Evolutionary conservation across 306 rosid species (phyloP), one percentile per base, ranked within the genome.

Genomic region (Prosopis cineraria): DNA sequence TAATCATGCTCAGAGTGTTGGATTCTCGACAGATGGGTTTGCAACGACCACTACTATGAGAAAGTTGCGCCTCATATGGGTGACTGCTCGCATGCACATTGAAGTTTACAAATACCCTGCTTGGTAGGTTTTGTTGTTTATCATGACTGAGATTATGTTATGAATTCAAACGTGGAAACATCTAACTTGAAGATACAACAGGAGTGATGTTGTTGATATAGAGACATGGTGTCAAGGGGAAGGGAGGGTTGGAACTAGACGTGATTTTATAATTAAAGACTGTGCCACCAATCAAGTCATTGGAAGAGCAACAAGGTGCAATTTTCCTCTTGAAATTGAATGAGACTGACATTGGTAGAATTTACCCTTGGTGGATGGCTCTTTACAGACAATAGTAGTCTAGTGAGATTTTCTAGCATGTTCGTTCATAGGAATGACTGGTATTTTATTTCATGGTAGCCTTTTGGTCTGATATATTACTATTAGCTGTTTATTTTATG

Each of bases 31-130:
- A 0, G 97, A 92, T 70, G 98, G 98, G 66, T 94, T 94, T 73
- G 97, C 98, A 19, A 94, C 97, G 2, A 92, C 98, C 25, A 84
- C 91, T 70, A 94, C 97, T 39, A 94, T 94, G 98, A 88, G 98
- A 87, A 90, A 94, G 68, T 82, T 92, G 84, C 88, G 80, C 83
- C 97, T 94, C 58, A 94, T 94, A 79, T 94, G 98, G 98, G 98
- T 94, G 58, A 90, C 98, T 40, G 97, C 98, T 67, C 97, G 97
- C 47, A 94, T 94, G 98, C 98, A 94, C 82, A 92, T 94, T 71
- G 97, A 94, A 87, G 84, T 94, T 86, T 92, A 89, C 86, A 94
- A 87, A 79, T 94, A 94, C 82, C 97, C 98, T 52, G 91, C 97
- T 44, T 92, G 97, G 98, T 94, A 60, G 55, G 87, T 67, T 75